These are phyloP conservation scores for Juncus effusus DNA, from an alignment of 176 grass and related monocot genomes.

Conservation along the genomic window DNA sequence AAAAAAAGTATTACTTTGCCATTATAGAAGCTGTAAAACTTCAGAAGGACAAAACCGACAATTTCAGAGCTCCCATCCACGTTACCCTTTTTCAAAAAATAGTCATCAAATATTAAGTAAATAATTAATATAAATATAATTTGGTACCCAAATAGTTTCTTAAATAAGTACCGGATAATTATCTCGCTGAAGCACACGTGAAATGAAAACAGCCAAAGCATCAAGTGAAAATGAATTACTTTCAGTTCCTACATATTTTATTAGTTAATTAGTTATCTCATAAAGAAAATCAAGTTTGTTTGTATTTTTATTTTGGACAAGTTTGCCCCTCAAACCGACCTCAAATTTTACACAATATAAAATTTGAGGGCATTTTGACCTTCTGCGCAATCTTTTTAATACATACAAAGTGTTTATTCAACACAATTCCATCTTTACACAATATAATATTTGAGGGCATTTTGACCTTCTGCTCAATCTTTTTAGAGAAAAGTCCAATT, in stretches of 20 bases:
- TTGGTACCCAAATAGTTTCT: not conserved
- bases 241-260: constrained; percentile 44
- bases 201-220: too few relatives aligned
- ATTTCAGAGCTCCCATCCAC: constrained; percentile 71
- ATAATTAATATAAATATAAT: too few relatives aligned
- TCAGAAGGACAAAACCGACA: constrained; percentile 86
- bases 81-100: constrained; percentile 65
- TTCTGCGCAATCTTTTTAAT: too few relatives aligned
- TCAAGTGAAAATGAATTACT: not conserved
- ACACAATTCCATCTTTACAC: too few relatives aligned
- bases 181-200: constrained; percentile 47
- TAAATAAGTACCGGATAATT: constrained; percentile 68
- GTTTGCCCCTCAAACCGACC: too few relatives aligned
- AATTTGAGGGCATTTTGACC: too few relatives aligned
- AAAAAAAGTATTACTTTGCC: constrained; percentile 65
- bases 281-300: not conserved
- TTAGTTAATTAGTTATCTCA: constrained; percentile 14
- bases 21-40: constrained; percentile 97
- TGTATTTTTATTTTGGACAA: too few relatives aligned
- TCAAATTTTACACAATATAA: too few relatives aligned
- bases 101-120: constrained; percentile 22
- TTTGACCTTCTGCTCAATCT: too few relatives aligned
- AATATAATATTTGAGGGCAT: too few relatives aligned
- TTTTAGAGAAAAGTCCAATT: too few relatives aligned
- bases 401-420: too few relatives aligned